These are phyloP conservation scores for Gynochthodes officinalis DNA, from an alignment of 257 asterid genomes.

Conservation along the genomic window DNA sequence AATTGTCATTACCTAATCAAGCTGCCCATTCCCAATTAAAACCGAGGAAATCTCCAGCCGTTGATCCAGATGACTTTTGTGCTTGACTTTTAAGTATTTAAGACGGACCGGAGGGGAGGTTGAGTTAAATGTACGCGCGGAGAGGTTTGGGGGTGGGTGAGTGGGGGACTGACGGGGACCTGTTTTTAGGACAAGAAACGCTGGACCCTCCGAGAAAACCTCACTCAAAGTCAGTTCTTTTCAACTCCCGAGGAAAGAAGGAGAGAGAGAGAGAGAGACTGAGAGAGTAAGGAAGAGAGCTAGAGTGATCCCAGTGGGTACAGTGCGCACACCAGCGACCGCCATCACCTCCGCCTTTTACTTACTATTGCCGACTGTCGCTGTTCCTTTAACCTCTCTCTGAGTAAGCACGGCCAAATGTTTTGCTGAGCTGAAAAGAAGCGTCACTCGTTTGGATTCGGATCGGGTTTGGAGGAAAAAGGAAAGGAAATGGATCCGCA, in stretches of 20 bases:
- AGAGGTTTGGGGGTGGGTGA: neutral
- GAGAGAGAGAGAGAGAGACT: conserved; percentile 12
- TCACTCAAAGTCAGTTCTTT: conserved; percentile 33
- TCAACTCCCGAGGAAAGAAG: conserved; percentile 30
- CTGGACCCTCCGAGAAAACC: conserved; percentile 29
- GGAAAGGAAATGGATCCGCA: conserved; percentile 31
- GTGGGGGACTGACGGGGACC: neutral
- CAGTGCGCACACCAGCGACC: conserved; percentile 13
- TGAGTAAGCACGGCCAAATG: neutral
- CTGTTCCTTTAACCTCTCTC: conserved; percentile 13
- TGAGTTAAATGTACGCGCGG: conserved; percentile 19
- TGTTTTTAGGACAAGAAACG: conserved; percentile 20
- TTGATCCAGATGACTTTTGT: neutral
- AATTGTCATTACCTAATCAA: neutral
- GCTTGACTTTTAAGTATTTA: neutral
- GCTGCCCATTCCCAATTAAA: neutral
- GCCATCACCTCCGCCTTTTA: conserved; percentile 16
- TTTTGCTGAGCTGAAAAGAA: neutral
- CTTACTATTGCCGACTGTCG: conserved; percentile 9
- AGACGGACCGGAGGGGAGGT: neutral
- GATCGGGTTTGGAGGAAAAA: neutral
- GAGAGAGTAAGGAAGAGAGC: neutral
- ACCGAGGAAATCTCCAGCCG: neutral
- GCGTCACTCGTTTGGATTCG: neutral
- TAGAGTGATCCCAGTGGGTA: conserved; percentile 27